These are phyloP conservation scores for Discostella stelligeroides DNA, from an alignment of 108 stramenopile genomes.

Conservation along the genomic window DNA sequence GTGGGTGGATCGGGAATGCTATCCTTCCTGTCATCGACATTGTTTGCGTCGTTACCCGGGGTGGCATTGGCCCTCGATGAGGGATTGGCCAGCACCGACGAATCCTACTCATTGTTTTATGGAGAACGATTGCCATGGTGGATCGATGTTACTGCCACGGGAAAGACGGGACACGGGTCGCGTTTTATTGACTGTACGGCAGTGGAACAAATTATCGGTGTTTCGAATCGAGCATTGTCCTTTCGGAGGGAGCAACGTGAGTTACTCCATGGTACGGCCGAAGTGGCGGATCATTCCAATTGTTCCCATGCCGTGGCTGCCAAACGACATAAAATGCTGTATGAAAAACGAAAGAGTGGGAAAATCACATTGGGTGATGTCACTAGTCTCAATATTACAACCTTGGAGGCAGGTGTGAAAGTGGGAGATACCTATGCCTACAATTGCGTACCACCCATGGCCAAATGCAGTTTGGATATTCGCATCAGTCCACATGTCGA, in stretches of 20 bases:
- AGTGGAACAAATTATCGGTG: conserved; percentile 87
- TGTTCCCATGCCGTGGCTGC: conserved; percentile 79
- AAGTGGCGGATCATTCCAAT: conserved; percentile 57
- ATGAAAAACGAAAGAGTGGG: conserved; percentile 48
- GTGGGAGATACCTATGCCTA: conserved; percentile 79
- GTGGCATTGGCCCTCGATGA: conserved; percentile 90
- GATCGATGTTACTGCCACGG: conserved; percentile 86
- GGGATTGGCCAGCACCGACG: conserved; percentile 78
- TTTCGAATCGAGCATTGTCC: conserved; percentile 83
- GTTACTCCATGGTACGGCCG: conserved; percentile 55
- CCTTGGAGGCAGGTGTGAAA: conserved; percentile 87
- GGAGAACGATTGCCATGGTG: conserved; percentile 93
- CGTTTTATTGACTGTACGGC: conserved; percentile 95
- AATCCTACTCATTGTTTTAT: conserved; percentile 93
- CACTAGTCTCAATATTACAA: conserved; percentile 93
- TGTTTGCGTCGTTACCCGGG: conserved; percentile 56
- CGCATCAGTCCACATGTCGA: conserved; percentile 89
- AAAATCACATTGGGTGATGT: conserved; percentile 93
- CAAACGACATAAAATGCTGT: conserved; percentile 37
- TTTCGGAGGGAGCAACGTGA: conserved; percentile 89
- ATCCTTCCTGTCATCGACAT: conserved; percentile 52
- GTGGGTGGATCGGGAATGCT: conserved; percentile 80
- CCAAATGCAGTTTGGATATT: conserved; percentile 92
- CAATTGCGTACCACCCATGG: conserved; percentile 90
- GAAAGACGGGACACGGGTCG: conserved; percentile 94